Evolutionary conservation across 2,329 filamentous ascomycete genomes (phyloP).

Genomic region (Penicillium sp.): DNA sequence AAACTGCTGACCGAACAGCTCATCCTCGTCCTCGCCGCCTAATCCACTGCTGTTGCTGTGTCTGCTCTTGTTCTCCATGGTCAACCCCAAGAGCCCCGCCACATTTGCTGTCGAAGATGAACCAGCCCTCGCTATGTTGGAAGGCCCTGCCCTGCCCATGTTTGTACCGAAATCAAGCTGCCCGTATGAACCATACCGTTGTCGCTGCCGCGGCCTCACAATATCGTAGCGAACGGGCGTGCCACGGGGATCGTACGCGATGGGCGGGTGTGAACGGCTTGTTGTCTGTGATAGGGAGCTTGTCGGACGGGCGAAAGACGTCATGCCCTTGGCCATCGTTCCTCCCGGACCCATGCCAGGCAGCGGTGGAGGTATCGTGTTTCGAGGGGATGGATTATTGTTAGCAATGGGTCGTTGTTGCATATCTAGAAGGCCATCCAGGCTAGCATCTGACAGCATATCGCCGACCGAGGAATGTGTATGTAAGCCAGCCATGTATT

Average conservation of each 20-base stretch:
- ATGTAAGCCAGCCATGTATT: not conserved
- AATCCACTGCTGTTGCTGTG: not conserved
- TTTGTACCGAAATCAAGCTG: not conserved
- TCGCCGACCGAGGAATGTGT: not conserved
- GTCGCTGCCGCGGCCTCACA: not conserved
- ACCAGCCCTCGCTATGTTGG: not conserved
- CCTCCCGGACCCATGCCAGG: not conserved
- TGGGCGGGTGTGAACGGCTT: not conserved
- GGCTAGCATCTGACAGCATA: not conserved
- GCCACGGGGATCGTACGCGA: not conserved
- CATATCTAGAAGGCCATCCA: not conserved
- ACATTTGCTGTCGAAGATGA: not conserved
- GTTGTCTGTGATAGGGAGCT: constrained; percentile 3
- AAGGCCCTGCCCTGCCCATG: not conserved
- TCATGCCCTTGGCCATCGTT: not conserved
- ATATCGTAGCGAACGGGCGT: not conserved
- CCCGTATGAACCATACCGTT: not conserved
- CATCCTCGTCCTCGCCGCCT: not conserved
- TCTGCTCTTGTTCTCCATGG: not conserved
- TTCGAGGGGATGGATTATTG: not conserved
- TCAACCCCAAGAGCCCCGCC: not conserved
- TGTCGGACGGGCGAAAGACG: not conserved
- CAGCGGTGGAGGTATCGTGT: not conserved
- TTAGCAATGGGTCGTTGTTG: not conserved
- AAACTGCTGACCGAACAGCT: constrained; percentile 8